Percentiles rank a stretch among this genome's conserved stretches.
These are phyloP conservation scores for Boletus vermiculosoides DNA, from an alignment of 768 basidiomycete genomes.

Conservation along the genomic window DNA sequence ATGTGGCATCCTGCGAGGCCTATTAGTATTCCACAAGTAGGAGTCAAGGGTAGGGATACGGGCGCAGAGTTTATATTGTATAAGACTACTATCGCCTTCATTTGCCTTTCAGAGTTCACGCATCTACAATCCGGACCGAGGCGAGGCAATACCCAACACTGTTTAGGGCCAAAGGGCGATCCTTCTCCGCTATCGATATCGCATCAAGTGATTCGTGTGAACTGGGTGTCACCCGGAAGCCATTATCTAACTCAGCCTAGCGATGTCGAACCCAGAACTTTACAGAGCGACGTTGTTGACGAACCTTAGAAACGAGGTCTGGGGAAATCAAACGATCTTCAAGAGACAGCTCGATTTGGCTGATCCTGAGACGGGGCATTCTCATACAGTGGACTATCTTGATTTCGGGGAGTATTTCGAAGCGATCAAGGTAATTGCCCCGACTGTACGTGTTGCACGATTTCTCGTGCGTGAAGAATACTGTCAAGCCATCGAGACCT, in stretches of 20 bases:
- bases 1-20: too few species aligned
- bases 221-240: not conserved
- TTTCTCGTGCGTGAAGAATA: slow-evolving; percentile 7
- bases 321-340: slow-evolving; percentile 2
- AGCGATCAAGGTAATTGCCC: not conserved
- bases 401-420: slow-evolving; percentile 1
- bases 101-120: not conserved
- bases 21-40: not conserved
- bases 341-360: not conserved
- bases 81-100: too few species aligned
- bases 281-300: not conserved
- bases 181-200: not conserved
- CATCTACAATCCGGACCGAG: not conserved
- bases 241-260: not conserved
- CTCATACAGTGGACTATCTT: not conserved
- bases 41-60: not conserved
- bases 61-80: not conserved
- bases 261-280: not conserved
- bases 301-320: slow-evolving; percentile 2
- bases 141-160: not conserved
- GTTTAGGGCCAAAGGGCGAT: not conserved
- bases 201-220: not conserved
- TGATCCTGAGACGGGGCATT: not conserved
- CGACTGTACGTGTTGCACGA: not conserved
- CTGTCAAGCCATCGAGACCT: not conserved